Conservation (phyloP, 2,329 filamentous ascomycete species). For the Periconia sp. region DNA sequence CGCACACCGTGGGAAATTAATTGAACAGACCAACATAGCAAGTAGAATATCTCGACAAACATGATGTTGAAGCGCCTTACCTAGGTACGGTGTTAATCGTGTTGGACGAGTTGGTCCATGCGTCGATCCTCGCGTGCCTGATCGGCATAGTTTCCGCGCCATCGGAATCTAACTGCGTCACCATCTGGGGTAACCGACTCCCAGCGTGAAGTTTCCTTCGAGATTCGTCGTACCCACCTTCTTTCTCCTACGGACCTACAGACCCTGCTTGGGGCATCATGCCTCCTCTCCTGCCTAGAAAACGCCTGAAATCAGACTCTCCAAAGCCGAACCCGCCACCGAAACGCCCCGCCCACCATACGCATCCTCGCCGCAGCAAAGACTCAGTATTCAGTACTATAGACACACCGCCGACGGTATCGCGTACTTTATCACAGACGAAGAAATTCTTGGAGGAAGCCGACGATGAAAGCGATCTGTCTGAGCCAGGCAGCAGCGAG, state of each 20-base stretch:
- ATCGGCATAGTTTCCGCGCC: constrained; percentile 2
- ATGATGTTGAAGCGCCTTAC: neutral
- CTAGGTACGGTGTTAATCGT: no score
- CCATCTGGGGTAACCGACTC: no score
- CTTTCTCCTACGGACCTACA: neutral
- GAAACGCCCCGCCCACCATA: constrained; percentile 28
- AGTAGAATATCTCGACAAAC: neutral
- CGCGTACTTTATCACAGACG: constrained; percentile 38
- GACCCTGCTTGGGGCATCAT: constrained; percentile 50
- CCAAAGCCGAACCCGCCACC: constrained; percentile 46
- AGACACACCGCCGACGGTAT: constrained; percentile 47
- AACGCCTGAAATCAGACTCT: constrained; percentile 63
- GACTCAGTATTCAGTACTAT: constrained; percentile 53
- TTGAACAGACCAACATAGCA: neutral
- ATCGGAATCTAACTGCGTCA: constrained; percentile 5
- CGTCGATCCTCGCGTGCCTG: constrained; percentile 4
- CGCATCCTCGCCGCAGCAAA: constrained; percentile 33
- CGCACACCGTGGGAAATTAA: neutral
- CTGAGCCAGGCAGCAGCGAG: constrained; percentile 49
- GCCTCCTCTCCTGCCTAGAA: constrained; percentile 72
- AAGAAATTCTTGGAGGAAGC: constrained; percentile 46
- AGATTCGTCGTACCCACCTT: no score
- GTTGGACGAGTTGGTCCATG: neutral
- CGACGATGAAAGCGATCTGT: constrained; percentile 49
- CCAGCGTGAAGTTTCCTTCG: no score